A percentile compares a stretch with the other conserved stretches of the same genome.
Evolutionary conservation across 495 filamentous ascomycete species (phyloP).

Genomic region (Xylaria venustula): DNA sequence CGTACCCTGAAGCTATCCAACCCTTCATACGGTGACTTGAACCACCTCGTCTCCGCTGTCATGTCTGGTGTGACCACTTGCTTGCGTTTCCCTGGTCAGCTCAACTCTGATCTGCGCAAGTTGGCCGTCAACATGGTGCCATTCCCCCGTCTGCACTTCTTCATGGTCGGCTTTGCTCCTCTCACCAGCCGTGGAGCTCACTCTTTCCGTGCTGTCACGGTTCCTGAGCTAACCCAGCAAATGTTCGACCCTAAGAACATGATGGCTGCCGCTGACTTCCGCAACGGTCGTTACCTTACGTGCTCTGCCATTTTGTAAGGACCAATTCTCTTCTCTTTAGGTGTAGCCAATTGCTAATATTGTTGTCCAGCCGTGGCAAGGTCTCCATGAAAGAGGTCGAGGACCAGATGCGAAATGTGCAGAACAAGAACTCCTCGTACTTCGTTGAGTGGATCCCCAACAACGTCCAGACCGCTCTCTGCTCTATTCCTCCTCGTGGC

Average conservation of each 20-base stretch:
- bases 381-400: slow-evolving; percentile 99
- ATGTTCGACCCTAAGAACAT: slow-evolving; percentile 99
- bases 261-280: slow-evolving; percentile 99
- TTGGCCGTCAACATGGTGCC: slow-evolving; percentile 99
- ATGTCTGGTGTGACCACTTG: slow-evolving; percentile 99
- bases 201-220: slow-evolving; percentile 95
- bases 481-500: slow-evolving; percentile 96
- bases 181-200: slow-evolving; percentile 92
- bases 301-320: slow-evolving; percentile 94
- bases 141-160: slow-evolving; percentile 99
- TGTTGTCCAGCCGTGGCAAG: slow-evolving; percentile 77
- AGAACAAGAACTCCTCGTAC: slow-evolving; percentile 99
- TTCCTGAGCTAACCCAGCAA: slow-evolving; percentile 99
- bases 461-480: slow-evolving; percentile 99
- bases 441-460: slow-evolving; percentile 99
- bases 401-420: slow-evolving; percentile 99
- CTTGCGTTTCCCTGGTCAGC: slow-evolving; percentile 97
- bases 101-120: slow-evolving; percentile 99
- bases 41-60: slow-evolving; percentile 98
- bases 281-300: slow-evolving; percentile 98
- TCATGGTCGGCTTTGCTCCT: slow-evolving; percentile 99
- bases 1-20: slow-evolving; percentile 97
- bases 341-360: slow-evolving; percentile 26
- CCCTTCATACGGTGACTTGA: slow-evolving; percentile 98
- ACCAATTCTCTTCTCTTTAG: not conserved